A percentile compares a stretch with the other conserved stretches of the same genome.
phyloP scores from a whole-genome alignment of 805 yeast species.

The Candida rishiriensis region DNA sequence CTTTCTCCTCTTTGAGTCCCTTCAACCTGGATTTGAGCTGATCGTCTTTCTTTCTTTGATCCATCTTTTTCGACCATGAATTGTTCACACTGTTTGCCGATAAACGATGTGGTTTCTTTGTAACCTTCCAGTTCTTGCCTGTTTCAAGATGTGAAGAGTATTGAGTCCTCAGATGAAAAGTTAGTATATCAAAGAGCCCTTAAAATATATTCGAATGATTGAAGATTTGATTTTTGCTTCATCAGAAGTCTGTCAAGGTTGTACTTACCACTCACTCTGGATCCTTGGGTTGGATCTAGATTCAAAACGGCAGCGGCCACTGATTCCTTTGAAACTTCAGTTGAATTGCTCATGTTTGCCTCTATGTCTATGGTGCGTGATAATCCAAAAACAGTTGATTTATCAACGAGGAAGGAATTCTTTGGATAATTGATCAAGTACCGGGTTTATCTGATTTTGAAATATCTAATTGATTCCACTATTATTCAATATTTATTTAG shows the following conservation, averaged over 20 bases:
- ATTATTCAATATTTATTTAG: no score
- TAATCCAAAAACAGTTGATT: no score
- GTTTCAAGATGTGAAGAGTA: slow-evolving; percentile 41
- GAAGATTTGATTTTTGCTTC: no score
- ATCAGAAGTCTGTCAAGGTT: no score
- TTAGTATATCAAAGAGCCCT: neutral
- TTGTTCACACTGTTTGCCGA: slow-evolving; percentile 55
- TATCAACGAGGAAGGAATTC: no score
- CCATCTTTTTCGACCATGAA: slow-evolving; percentile 64
- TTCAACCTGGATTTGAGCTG: slow-evolving; percentile 65
- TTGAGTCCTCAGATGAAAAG: slow-evolving; percentile 28
- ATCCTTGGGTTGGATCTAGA: slow-evolving; percentile 23
- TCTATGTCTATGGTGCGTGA: neutral
- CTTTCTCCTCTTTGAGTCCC: slow-evolving; percentile 77
- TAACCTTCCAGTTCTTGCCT: slow-evolving; percentile 71
- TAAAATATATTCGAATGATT: no score
- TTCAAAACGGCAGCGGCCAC: slow-evolving; percentile 5
- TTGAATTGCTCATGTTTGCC: slow-evolving; percentile 1
- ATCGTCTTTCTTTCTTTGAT: slow-evolving; percentile 59
- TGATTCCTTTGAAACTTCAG: slow-evolving; percentile 1
- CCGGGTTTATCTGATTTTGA: no score
- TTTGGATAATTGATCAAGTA: no score
- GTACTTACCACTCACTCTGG: slow-evolving; percentile 28
- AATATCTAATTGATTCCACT: no score
- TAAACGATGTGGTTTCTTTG: slow-evolving; percentile 64